These are phyloP conservation scores for Acanthamoeba culbertsoni DNA, from an alignment of 208 protist genomes.

Conservation along the genomic window DNA sequence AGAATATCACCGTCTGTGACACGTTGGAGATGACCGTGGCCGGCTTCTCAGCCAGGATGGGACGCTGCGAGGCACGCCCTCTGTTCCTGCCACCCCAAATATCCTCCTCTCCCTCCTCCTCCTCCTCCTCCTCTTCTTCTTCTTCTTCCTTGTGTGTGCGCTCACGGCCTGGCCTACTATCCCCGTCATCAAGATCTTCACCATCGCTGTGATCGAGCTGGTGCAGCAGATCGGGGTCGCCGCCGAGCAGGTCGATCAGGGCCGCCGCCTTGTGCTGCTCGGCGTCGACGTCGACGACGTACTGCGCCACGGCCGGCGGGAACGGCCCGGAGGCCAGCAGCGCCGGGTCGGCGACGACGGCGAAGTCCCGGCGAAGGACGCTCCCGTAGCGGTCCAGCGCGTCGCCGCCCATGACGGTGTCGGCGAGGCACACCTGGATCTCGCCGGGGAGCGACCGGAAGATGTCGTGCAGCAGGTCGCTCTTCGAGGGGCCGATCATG, in stretches of 20 bases:
- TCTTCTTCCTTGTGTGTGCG: too few species aligned
- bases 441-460: background rate
- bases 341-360: background rate
- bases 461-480: slow-evolving; percentile 97
- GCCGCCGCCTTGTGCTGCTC: slow-evolving; percentile 98
- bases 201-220: too few species aligned
- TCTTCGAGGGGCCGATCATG: slow-evolving; percentile 48
- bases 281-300: slow-evolving; percentile 94
- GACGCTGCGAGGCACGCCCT: too few species aligned
- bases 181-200: too few species aligned
- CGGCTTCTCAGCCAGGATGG: too few species aligned
- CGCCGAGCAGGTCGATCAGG: slow-evolving; percentile 93
- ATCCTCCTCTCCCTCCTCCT: background rate
- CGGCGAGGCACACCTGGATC: background rate
- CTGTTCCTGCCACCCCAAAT: too few species aligned
- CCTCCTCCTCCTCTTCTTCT: background rate
- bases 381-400: background rate
- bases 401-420: background rate
- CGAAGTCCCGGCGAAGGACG: background rate
- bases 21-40: slow-evolving; percentile 73
- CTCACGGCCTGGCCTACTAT: too few species aligned
- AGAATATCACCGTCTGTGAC: slow-evolving; percentile 96
- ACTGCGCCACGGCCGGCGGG: slow-evolving; percentile 91
- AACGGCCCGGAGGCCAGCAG: background rate
- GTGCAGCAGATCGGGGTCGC: too few species aligned